Base-by-base conservation (phyloP, 177 flowering plant genomes). In the Vitis hybrid region DNA sequence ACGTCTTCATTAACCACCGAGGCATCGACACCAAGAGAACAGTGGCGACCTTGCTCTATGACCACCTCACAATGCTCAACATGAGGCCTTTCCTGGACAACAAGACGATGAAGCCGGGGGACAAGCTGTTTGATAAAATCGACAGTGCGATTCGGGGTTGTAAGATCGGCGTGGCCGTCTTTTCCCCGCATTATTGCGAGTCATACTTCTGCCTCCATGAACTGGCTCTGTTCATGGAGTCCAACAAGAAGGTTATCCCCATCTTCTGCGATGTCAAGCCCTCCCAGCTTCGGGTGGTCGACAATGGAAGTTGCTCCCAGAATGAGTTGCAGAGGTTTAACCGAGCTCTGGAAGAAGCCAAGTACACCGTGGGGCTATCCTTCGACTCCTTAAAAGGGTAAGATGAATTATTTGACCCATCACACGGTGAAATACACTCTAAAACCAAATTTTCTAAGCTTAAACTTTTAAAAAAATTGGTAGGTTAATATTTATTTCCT, bases 51-150 rank as follows among this genome's bases (percentile, higher is more conserved):
- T 59, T 84, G 73, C 76, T 84, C 13, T 84, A 80, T 50, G 79
- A 84, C 39, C 72, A 82, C 16, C 80, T 84, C 10, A 3, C 19
- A 0, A 51, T 73, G 67, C 67, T 69, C 9, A 71, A 74, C 13
- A 5, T 82, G 1, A 56, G 71, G 12, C 72, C 85, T 2, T 84
- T 84, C 66, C 55, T 84, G 73, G 87, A 84, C 68, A 74, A 75
- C 85, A 84, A 80, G 77, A 82, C 29, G 26, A 82, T 84, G 87
- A 80, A 80, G 62, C 83, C 84, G 0, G 85, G 83, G 0, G 87
- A 84, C 57, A 84, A 81, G 49, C 55, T 81, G 60, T 78, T 78
- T 19, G 85, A 80, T 10, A 65, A 80, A n/a, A 82, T 84, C 22
- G 65, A 80, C 50, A 11, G 26, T 2, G 87, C 80, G 3, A 76